These are phyloP conservation scores for Sungouiozyma ichnusensis DNA, from an alignment of 805 yeast genomes.

Conservation along the genomic window DNA sequence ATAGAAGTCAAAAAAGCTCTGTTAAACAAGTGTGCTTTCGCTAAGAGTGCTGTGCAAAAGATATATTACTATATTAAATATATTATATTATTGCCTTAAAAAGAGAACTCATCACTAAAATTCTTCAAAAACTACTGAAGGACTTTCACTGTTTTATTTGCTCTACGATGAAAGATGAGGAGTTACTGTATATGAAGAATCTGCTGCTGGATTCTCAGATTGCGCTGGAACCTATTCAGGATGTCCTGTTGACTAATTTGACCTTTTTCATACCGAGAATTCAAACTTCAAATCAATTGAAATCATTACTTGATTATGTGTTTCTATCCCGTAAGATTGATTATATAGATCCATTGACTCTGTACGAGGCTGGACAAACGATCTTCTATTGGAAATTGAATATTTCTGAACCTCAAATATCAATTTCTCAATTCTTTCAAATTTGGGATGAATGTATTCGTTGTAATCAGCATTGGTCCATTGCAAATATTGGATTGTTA, in stretches of 20 bases:
- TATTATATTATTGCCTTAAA: too few species aligned
- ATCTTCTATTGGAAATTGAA: conserved; percentile 23
- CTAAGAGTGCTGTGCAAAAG: too few species aligned
- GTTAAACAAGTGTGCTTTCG: too few species aligned
- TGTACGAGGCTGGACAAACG: conserved; percentile 14
- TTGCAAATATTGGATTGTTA: conserved; percentile 14
- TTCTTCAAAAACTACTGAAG: neutral
- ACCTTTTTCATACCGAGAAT: conserved; percentile 22
- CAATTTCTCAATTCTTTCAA: conserved; percentile 14
- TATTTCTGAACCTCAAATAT: conserved; percentile 24
- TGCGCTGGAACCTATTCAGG: neutral
- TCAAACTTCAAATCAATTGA: conserved; percentile 6
- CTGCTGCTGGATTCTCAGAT: neutral
- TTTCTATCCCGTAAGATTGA: conserved; percentile 9
- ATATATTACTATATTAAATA: too few species aligned
- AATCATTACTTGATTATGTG: conserved; percentile 7
- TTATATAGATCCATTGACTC: conserved; percentile 5
- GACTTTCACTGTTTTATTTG: too few species aligned
- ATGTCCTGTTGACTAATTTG: conserved; percentile 16
- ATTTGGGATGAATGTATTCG: conserved; percentile 15
- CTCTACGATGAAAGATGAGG: neutral
- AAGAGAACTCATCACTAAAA: neutral
- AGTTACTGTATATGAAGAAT: neutral
- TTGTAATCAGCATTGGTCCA: conserved; percentile 14
- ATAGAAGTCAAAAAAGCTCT: too few species aligned